Base-by-base conservation (phyloP, 2,329 filamentous ascomycete genomes). In the Corynespora cassiicola region DNA sequence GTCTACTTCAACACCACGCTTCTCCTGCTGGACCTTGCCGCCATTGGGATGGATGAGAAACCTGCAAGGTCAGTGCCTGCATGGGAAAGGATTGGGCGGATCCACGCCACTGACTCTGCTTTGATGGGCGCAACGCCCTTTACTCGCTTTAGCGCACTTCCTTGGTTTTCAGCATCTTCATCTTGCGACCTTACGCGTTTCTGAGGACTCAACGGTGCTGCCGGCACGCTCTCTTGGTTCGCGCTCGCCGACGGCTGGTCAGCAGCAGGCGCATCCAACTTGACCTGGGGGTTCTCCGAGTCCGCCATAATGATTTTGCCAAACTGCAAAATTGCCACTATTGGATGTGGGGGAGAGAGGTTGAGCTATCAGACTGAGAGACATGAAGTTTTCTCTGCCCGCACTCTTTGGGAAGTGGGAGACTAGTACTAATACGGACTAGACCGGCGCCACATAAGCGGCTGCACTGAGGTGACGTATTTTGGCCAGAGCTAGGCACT, bases 71-170 rank as follows among this genome's bases (percentile, higher is more conserved):
- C 22, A 47, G 36, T 32, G 29, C 15, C 5, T 8, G 11, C n/a
- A 14, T 16, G 8, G n/a, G 10, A 8, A 10, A 2, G n/a, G 6
- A 5, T 9, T 16, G 21, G 18, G 28, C 18, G 20, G 31, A 26
- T 20, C n/a, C n/a, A 15, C 24, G 15, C 12, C 22, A 42, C 77
- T 68, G 70, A 88, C 82, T 90, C 87, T 61, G 80, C 75, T 68
- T 90, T 90, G 66, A 91, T 81, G 7, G 83, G 81, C 14, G 87
- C 86, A 36, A 85, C 72, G 17, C 85, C 86, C 56, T 65, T 73
- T 54, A 52, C 58, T 24, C 65, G 59, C 45, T 68, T 66, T 27
- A 47, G 38, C 9, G 42, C 40, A 35, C 42, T 51, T 36, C 56
- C 59, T 31, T 47, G 19, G 40, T 31, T 47, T 23, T 47, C 71